Percentiles rank a stretch among this genome's conserved stretches.
Conservation (phyloP, 495 filamentous ascomycete genomes). For the Aspergillus bridgeri region DNA sequence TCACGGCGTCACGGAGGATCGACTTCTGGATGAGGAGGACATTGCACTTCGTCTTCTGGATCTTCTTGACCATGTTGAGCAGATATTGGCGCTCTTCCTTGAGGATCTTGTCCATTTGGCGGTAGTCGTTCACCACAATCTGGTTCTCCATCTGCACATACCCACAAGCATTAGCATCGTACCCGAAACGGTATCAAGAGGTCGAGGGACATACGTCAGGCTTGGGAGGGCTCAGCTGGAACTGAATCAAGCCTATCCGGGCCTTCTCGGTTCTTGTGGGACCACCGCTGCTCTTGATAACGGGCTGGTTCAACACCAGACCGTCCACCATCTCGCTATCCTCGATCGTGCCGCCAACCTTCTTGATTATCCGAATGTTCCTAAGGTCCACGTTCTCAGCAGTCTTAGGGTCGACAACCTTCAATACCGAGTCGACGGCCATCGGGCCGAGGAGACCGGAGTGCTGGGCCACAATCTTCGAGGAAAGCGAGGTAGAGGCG, state of each 20-base stretch:
- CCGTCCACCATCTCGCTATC: constrained; percentile 98
- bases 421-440: constrained; percentile 93
- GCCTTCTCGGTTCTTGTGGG: constrained; percentile 96
- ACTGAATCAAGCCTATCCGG: constrained; percentile 93
- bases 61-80: constrained; percentile 99
- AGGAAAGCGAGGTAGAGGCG: constrained; percentile 94
- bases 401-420: constrained; percentile 90
- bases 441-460: constrained; percentile 89
- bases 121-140: constrained; percentile 97
- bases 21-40: constrained; percentile 98
- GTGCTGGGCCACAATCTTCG: constrained; percentile 97
- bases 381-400: constrained; percentile 95
- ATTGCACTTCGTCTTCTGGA: constrained; percentile 99
- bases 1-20: constrained; percentile 94
- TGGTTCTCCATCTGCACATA: constrained; percentile 88
- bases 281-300: constrained; percentile 90
- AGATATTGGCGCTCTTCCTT: constrained; percentile 98
- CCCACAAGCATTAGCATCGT: constrained; percentile 8
- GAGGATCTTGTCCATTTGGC: constrained; percentile 99
- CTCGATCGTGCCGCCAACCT: constrained; percentile 96
- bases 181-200: not conserved
- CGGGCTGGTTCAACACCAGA: constrained; percentile 84
- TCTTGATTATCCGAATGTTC: constrained; percentile 96
- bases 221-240: constrained; percentile 96
- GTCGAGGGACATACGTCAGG: constrained; percentile 71